Base-by-base conservation (phyloP, 2,329 filamentous ascomycete genomes). In the Fusarium albidum region DNA sequence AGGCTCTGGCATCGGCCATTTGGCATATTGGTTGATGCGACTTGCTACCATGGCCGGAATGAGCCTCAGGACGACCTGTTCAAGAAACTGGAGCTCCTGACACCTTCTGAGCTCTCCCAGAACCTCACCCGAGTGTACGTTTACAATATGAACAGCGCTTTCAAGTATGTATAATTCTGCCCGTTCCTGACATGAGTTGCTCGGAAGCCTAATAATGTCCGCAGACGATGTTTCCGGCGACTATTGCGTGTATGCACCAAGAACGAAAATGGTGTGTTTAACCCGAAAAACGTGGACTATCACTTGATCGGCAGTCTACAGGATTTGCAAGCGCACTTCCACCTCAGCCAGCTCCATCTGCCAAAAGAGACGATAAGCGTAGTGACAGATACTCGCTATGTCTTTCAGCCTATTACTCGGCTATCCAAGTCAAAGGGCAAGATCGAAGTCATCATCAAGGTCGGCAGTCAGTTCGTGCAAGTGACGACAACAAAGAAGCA, bases 91-190 rank as follows among this genome's bases (percentile, higher is more conserved):
- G 85, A 89, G 64, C 72, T 82, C 10, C 77, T 90, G 4, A 85
- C 83, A 4, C 86, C 87, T 0, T 77, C 78, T 0, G 87, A 90
- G 62, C 69, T 89, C 37, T 78, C 81, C 2, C 78, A 77, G 44
- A 83, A 86, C 53, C 73, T 89, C 5, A 77, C 81, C 2, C 79
- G 85, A 31, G 79, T 88, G 33, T 90, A 89, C 59, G 78, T 90
- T 13, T 89, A 90, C 71, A 90, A 90, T 66, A 89, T 89, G 86
- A 90, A 90, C 64, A 88, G 83, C 65, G 82, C 85, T 10, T 89
- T 87, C 69, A 81, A 83, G 81, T 83, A 72, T 57, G 75, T 49
- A 9, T n/a, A 18, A 39, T 11, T 18, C 15, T 18, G n/a, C 17
- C 11, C 15, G 14, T n/a, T n/a, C 25, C 29, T 15, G 13, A 12